These are phyloP conservation scores for Pestalotiopsis sp. DNA, from an alignment of 2,329 filamentous ascomycete species.

Conservation along the genomic window DNA sequence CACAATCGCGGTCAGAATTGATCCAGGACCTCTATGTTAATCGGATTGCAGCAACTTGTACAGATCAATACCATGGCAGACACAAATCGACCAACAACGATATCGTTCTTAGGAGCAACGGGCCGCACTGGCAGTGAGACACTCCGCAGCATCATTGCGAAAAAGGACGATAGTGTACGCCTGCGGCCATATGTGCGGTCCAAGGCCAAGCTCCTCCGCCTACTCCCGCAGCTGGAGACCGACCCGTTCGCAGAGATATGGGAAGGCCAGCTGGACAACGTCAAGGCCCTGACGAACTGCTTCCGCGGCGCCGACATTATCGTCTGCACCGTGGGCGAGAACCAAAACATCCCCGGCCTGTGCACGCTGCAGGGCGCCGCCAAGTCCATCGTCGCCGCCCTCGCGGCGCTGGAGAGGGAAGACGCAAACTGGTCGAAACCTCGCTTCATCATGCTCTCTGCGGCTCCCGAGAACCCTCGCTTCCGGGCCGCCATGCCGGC, in stretches of 20 bases:
- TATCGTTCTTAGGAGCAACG: not conserved
- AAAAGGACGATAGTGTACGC: not conserved
- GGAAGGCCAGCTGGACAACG: not conserved
- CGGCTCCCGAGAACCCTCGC: not conserved
- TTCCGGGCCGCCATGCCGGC: not conserved
- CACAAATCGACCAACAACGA: not conserved
- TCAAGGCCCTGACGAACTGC: not conserved
- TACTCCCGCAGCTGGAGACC: not conserved
- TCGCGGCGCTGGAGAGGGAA: not conserved
- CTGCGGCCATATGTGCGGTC: not conserved
- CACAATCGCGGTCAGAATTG: too few relatives aligned
- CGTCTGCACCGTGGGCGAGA: not conserved
- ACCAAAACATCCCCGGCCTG: not conserved
- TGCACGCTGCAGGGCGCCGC: not conserved
- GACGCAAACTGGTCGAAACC: not conserved
- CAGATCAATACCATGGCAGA: not conserved
- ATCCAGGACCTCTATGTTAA: not conserved
- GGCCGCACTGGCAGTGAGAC: not conserved
- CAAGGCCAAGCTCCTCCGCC: not conserved
- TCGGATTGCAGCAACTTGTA: not conserved
- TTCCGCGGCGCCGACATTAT: not conserved
- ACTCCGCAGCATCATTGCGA: not conserved
- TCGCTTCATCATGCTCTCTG: not conserved
- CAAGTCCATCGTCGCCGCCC: not conserved
- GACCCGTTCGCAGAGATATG: not conserved